These are phyloP conservation scores for Petasospora fabianii DNA, from an alignment of 1,139 yeast species.

Conservation along the genomic window DNA sequence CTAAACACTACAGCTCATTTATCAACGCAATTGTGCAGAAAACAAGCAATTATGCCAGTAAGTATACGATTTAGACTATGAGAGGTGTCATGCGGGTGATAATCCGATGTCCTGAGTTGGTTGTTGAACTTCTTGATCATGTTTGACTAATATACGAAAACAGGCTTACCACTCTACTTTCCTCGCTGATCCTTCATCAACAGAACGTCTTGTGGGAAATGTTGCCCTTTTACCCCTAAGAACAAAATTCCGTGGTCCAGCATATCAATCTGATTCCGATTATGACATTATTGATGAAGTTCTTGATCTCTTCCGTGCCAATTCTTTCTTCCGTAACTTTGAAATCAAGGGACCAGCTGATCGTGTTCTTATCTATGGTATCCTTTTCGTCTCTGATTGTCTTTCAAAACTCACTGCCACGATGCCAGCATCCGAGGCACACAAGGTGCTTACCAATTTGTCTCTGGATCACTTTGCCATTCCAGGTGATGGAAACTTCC, in stretches of 20 bases:
- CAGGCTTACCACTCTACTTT: conserved; percentile 92
- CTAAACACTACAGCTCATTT: no score
- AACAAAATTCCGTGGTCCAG: conserved; percentile 86
- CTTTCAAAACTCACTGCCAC: conserved; percentile 54
- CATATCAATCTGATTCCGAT: conserved; percentile 76
- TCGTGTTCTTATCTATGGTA: conserved; percentile 94
- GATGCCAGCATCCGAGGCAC: conserved; percentile 59
- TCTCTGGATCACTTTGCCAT: conserved; percentile 84
- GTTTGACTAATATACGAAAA: background rate
- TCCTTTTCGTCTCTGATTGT: conserved; percentile 83
- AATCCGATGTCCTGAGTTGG: no score
- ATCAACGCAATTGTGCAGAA: no score
- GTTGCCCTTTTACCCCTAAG: conserved; percentile 78
- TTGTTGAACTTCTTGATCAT: no score
- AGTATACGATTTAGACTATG: no score
- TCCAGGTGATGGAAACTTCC: conserved; percentile 96
- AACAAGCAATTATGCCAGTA: no score
- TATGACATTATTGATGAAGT: conserved; percentile 92
- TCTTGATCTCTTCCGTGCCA: conserved; percentile 88
- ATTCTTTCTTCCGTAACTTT: conserved; percentile 92
- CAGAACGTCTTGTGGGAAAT: conserved; percentile 57
- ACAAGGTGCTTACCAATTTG: conserved; percentile 69
- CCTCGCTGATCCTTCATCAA: conserved; percentile 54
- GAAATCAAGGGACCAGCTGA: conserved; percentile 97
- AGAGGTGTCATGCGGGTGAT: no score